A percentile compares a stretch with the other conserved stretches of the same genome.
phyloP scores from a whole-genome alignment of 257 asterid species.

The Pogostemon cablin region DNA sequence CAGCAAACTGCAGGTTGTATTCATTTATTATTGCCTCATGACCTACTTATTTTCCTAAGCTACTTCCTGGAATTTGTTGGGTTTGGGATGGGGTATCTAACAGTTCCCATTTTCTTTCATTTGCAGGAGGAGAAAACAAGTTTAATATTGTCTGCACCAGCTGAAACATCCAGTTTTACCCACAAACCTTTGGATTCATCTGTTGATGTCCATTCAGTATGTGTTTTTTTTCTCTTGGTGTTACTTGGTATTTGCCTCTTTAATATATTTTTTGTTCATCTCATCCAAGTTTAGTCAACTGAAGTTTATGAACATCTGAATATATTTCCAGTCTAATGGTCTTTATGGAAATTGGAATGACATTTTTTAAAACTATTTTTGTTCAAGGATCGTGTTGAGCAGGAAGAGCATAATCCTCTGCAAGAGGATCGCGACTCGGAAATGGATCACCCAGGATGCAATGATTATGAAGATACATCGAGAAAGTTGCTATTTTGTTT shows the following conservation, averaged over 20 bases:
- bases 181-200: constrained; percentile 37
- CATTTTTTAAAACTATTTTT: constrained; percentile 8
- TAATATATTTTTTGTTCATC: not conserved
- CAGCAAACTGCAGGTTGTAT: constrained; percentile 50
- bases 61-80: constrained; percentile 9
- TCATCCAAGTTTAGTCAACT: constrained; percentile 1
- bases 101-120: constrained; percentile 29
- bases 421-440: constrained; percentile 36
- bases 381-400: constrained; percentile 52
- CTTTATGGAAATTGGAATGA: not conserved
- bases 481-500: constrained; percentile 59
- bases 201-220: constrained; percentile 46
- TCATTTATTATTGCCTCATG: no score
- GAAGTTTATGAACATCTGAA: not conserved
- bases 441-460: constrained; percentile 40
- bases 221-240: constrained; percentile 36
- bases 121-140: constrained; percentile 48
- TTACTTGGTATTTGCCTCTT: constrained; percentile 23
- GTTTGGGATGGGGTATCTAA: not conserved
- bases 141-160: constrained; percentile 44
- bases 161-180: constrained; percentile 42
- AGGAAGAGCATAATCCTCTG: constrained; percentile 40
- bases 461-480: constrained; percentile 45
- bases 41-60: not conserved
- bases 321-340: not conserved